phyloP scores from a whole-genome alignment of 2,329 filamentous ascomycete genomes.

The Cladophialophora exuberans region DNA sequence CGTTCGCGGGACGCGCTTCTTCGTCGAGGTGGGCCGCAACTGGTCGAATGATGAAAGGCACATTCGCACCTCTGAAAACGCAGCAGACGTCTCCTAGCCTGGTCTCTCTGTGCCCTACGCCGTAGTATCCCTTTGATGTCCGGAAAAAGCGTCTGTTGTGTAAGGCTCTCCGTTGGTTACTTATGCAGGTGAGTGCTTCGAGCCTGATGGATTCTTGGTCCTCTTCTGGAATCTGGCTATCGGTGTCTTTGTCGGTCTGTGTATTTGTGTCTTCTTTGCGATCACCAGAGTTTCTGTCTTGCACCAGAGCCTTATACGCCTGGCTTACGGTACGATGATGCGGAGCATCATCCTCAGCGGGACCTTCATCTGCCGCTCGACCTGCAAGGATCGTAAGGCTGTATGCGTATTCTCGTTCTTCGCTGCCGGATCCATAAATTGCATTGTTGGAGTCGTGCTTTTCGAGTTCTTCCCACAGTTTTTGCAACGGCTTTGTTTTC shows the following conservation, averaged over 20 bases:
- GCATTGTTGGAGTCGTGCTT: background rate
- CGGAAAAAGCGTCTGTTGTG: conserved; percentile 17
- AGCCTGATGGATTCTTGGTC: background rate
- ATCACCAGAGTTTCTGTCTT: background rate
- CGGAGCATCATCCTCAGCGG: conserved; percentile 7
- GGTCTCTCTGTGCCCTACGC: conserved; percentile 11
- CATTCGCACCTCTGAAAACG: conserved; percentile 13
- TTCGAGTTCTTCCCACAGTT: conserved; percentile 5
- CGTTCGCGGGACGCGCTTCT: background rate
- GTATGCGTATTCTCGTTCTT: conserved; percentile 13
- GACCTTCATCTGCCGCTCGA: conserved; percentile 10
- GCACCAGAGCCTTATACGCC: conserved; percentile 4
- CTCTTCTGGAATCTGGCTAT: background rate
- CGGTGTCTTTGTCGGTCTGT: background rate
- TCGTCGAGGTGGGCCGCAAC: background rate
- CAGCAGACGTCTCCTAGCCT: conserved; percentile 18
- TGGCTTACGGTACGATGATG: conserved; percentile 13
- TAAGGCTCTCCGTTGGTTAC: conserved; percentile 15
- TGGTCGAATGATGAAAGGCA: conserved; percentile 19
- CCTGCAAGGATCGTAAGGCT: conserved; percentile 18
- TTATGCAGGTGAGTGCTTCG: conserved; percentile 9
- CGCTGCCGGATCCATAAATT: conserved; percentile 2
- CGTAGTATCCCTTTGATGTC: conserved; percentile 19
- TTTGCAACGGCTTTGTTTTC: background rate
- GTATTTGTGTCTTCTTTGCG: background rate